A percentile compares a stretch with the other conserved stretches of the same genome.
These are phyloP conservation scores for Daldinia sp. DNA, from an alignment of 2,329 filamentous ascomycete genomes.

Conservation along the genomic window DNA sequence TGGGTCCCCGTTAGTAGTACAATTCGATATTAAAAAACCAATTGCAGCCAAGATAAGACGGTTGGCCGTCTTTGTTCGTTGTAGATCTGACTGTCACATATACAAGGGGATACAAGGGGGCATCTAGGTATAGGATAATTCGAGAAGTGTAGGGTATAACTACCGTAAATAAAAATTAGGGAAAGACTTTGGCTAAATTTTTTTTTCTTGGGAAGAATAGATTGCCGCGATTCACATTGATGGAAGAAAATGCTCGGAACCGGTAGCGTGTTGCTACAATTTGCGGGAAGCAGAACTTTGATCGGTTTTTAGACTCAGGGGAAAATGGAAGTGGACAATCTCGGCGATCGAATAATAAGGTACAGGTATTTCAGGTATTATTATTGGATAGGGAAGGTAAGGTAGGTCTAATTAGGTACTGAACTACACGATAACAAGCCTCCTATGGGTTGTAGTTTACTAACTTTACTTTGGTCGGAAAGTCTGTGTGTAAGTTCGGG, in stretches of 20 bases:
- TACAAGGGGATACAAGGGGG: neutral
- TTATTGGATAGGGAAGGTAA: conserved; percentile 33
- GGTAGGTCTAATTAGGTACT: conserved; percentile 38
- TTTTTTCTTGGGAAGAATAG: conserved; percentile 11
- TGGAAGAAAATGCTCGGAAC: conserved; percentile 14
- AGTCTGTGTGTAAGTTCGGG: conserved; percentile 33
- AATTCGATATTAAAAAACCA: conserved; percentile 14
- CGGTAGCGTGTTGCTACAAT: conserved; percentile 20
- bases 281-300: conserved; percentile 20
- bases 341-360: conserved; percentile 39
- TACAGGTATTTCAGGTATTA: conserved; percentile 18
- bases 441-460: conserved; percentile 22
- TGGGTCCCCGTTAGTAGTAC: neutral
- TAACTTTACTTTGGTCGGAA: conserved; percentile 33
- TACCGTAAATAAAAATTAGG: neutral
- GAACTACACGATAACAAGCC: conserved; percentile 26
- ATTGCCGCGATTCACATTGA: conserved; percentile 24
- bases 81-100: conserved; percentile 34
- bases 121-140: conserved; percentile 24
- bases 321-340: conserved; percentile 29
- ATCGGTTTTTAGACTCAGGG: conserved; percentile 33
- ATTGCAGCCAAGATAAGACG: conserved; percentile 3
- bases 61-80: conserved; percentile 16
- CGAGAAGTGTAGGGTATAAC: neutral
- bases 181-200: conserved; percentile 23